Conservation (phyloP, 352 stramenopile species). For the Phytophthora pistaciae region DNA sequence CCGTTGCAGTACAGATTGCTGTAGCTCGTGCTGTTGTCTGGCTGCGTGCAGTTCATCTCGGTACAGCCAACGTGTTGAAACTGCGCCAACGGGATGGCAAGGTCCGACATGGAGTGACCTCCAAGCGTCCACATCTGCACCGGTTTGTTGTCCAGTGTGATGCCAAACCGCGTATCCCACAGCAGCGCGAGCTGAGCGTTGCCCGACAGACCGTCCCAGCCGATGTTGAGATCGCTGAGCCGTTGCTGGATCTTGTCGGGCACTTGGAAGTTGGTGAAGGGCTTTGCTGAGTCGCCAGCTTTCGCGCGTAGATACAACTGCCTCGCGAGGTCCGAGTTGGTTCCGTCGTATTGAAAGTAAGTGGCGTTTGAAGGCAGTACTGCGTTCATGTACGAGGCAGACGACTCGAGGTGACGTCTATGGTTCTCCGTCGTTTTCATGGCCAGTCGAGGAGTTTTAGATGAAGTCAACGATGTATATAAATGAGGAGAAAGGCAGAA, state of each 20-base stretch:
- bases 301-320: background rate
- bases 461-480: too few species aligned
- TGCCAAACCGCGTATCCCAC: slow-evolving; percentile 38
- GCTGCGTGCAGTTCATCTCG: slow-evolving; percentile 26
- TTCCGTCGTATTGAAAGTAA: background rate
- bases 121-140: slow-evolving; percentile 28
- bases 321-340: slow-evolving; percentile 1
- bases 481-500: background rate
- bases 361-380: background rate
- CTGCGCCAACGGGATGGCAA: slow-evolving; percentile 16
- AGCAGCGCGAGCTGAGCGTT: slow-evolving; percentile 37
- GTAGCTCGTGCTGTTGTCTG: background rate
- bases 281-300: background rate
- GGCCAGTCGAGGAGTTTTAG: background rate
- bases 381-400: background rate
- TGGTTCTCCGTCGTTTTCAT: background rate
- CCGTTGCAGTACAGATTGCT: slow-evolving; percentile 32
- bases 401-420: background rate
- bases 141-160: slow-evolving; percentile 1
- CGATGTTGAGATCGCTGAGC: slow-evolving; percentile 9
- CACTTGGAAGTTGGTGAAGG: background rate
- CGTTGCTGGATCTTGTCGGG: slow-evolving; percentile 1
- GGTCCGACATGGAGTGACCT: slow-evolving; percentile 23
- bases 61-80: slow-evolving; percentile 18
- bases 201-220: slow-evolving; percentile 23